Base-by-base conservation (phyloP, 371 early-diverging fungal genomes). In the Apophysomyces variabilis region DNA sequence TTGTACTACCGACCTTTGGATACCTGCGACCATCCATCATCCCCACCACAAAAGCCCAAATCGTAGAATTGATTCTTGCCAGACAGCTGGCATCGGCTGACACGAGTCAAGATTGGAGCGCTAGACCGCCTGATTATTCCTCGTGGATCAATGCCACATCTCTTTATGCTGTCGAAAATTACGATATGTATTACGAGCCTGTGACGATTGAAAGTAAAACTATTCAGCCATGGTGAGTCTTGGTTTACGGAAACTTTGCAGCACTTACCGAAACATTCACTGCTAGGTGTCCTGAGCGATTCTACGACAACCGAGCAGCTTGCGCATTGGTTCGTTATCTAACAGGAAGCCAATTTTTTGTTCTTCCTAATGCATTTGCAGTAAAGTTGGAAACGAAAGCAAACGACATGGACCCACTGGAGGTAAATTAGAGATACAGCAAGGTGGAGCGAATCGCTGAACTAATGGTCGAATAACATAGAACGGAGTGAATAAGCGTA, bases 131-230 rank as follows among this genome's bases (percentile, higher is more conserved):
- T 0, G 69, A 75, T 56, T 64, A 75, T n/a, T 70, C 68, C 14
- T 64, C 54, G 8, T 83, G 84, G 84, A 66, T 64, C 39, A 65
- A 72, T 37, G 76, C 76, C 1, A 70, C 70, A 3, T 65, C 67
- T 8, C 32, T 77, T 6, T 80, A 80, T 50, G 47, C 76, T 12
- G 72, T 80, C 13, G 71, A 79, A 9, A 71, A 75, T 35, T 83
- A 83, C 37, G 80, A 83, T 59, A 69, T 72, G 9, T 77, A 80
- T 45, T 83, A 83, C 44, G 76, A 80, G 38, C 84, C 84, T 11
- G 73, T 83, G 1, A 75, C 79, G 9, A 73, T 83, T 46, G 73
- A 76, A 56, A 77, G 76, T 39, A 79, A 78, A 38, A 66, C 68
- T 0, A 68, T 75, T 9, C 79, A 77, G 16, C 80, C 81, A 35